Conservation (phyloP, 2,329 filamentous ascomycete species). For the Aspergillus novoparasiticus region DNA sequence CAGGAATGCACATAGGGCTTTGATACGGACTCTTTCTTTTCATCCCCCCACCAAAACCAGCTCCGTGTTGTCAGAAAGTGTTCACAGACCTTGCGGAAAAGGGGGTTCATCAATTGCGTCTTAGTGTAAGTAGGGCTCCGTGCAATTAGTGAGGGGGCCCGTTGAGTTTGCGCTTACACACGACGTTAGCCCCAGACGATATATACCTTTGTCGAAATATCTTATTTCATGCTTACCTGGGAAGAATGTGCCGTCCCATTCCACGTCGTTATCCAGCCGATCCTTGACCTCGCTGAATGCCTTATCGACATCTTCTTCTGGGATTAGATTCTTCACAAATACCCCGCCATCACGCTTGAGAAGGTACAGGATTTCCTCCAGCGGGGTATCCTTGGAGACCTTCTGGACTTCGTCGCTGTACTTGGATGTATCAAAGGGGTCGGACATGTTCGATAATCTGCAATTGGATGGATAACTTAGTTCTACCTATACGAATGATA, state of each 20-base stretch:
- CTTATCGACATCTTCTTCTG: background rate
- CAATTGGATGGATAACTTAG: background rate
- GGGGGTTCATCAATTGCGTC: constrained; percentile 26
- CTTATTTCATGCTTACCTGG: background rate
- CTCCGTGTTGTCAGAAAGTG: constrained; percentile 30
- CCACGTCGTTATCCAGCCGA: background rate
- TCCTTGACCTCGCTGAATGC: constrained; percentile 5
- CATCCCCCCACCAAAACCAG: constrained; percentile 32
- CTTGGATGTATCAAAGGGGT: background rate
- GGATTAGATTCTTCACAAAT: constrained; percentile 8
- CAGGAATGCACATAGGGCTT: constrained; percentile 25
- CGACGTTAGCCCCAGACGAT: background rate
- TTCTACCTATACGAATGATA: background rate
- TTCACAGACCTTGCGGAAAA: constrained; percentile 29
- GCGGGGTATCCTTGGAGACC: constrained; percentile 4
- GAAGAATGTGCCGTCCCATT: background rate
- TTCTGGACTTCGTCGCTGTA: constrained; percentile 4
- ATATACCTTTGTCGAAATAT: background rate
- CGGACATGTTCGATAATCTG: background rate
- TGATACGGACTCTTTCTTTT: constrained; percentile 28
- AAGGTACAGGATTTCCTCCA: constrained; percentile 6
- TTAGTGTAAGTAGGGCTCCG: constrained; percentile 8
- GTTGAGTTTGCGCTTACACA: constrained; percentile 12
- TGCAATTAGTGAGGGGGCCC: constrained; percentile 10
- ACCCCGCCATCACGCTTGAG: constrained; percentile 12